phyloP scores from a whole-genome alignment of 1,284 basidiomycete genomes.

The Mycosarcoma maydis region DNA sequence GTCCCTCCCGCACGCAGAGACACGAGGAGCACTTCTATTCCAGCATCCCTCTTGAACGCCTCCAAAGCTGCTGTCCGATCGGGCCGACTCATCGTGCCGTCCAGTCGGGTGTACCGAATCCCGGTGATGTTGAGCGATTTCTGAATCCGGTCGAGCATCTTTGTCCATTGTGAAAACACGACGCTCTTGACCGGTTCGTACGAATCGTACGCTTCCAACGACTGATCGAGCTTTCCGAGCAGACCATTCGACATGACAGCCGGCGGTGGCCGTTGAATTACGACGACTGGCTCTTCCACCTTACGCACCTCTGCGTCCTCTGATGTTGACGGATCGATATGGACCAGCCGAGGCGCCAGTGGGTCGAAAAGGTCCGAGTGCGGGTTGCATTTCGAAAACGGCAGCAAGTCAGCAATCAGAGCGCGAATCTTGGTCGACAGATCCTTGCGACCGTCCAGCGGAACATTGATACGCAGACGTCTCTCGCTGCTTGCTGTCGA shows the following conservation, averaged over 20 bases:
- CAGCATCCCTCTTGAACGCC: constrained; percentile 52
- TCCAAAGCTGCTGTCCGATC: constrained; percentile 53
- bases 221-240: constrained; percentile 24
- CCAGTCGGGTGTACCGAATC: constrained; percentile 56
- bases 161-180: constrained; percentile 70
- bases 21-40: constrained; percentile 62
- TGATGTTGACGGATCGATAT: constrained; percentile 39
- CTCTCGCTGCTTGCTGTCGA: neutral
- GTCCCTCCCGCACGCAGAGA: constrained; percentile 64
- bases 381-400: constrained; percentile 63
- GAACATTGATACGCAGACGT: constrained; percentile 10
- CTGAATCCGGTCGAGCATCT: constrained; percentile 63
- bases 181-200: constrained; percentile 64
- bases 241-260: constrained; percentile 24
- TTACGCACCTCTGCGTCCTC: constrained; percentile 31
- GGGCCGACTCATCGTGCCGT: constrained; percentile 61
- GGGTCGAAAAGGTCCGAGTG: constrained; percentile 56
- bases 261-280: constrained; percentile 35
- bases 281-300: constrained; percentile 42
- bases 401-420: constrained; percentile 59
- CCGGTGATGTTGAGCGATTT: constrained; percentile 54
- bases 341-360: constrained; percentile 55
- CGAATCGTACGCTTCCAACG: constrained; percentile 21
- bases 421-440: constrained; percentile 63
- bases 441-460: constrained; percentile 44